phyloP scores from a whole-genome alignment of 2,329 filamentous ascomycete species.

The Trichophyton equinum region DNA sequence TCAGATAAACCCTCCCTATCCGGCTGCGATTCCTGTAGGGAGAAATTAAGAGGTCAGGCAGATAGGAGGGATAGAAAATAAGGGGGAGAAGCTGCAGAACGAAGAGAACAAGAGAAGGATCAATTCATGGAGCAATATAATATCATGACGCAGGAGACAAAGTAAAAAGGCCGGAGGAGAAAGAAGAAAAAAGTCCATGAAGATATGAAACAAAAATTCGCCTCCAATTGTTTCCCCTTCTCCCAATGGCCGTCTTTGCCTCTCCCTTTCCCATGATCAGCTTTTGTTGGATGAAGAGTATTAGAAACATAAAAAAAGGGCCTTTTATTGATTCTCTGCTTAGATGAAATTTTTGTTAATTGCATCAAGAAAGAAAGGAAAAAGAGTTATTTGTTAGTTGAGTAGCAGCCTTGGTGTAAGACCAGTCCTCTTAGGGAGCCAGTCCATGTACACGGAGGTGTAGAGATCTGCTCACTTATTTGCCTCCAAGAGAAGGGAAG shows the following conservation, averaged over 20 bases:
- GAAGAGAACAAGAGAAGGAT: not conserved
- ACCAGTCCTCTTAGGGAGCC: not conserved
- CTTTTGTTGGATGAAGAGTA: not conserved
- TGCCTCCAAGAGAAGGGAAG: slow-evolving; percentile 33
- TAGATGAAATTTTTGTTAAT: slow-evolving; percentile 2
- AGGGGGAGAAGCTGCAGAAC: not conserved
- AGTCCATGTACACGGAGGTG: not conserved
- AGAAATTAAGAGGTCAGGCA: not conserved
- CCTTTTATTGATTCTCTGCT: slow-evolving; percentile 1
- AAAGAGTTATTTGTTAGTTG: slow-evolving; percentile 2
- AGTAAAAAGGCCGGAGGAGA: not conserved
- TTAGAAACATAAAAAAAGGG: not conserved
- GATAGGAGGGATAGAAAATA: not conserved
- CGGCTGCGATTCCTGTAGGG: not conserved
- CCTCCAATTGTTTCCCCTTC: not conserved
- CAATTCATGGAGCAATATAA: not conserved
- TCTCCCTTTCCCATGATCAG: not conserved
- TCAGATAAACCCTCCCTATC: not conserved
- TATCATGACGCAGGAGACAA: not conserved
- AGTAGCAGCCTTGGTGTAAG: not conserved
- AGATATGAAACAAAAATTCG: slow-evolving; percentile 1
- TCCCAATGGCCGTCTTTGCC: not conserved
- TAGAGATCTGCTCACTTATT: slow-evolving; percentile 19
- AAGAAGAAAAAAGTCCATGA: not conserved
- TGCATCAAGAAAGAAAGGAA: not conserved